Evolutionary conservation across 2,329 filamentous ascomycete species (phyloP), one percentile per base, ranked within the genome.

Genomic region (Alternaria arborescens): DNA sequence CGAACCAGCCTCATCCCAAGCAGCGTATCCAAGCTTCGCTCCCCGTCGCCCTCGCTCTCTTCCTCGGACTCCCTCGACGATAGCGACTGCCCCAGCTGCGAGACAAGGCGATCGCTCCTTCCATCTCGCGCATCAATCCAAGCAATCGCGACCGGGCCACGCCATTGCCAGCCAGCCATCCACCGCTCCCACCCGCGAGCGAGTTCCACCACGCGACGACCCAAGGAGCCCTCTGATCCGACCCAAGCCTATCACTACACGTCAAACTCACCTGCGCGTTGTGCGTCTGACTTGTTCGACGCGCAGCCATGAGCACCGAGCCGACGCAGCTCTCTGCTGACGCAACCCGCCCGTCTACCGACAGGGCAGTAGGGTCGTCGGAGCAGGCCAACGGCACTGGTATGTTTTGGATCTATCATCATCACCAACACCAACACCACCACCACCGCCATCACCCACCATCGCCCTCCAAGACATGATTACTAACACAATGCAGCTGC

Each of bases 221-320:
- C 48, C 50, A 52, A 20, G 26, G 43, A 43, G 38, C 51, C 47
- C 30, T 51, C 60, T 18, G 26, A 50, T 60, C 56, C 44, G 32
- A 52, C 58, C 62, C 60, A 58, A 50, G 46, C 66, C 62, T 56
- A 66, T 68, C 62, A 60, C 66, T 43, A 54, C 54, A 32, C 43
- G 36, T 58, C 48, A 36, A 43, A 41, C 41, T 38, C n/a, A 43
- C 58, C 61, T 36, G 57, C 61, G 59, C 60, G 52, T 65, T 60
- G 58, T 64, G 64, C 56, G 48, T 54, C 52, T 47, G 56, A 69
- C 65, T 61, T 61, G 36, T 43, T 58, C 52, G 58, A 54, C 51
- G 70, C 73, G 69, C 72, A 67, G 72, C 70, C 69, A 80, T 79
- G 78, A 79, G 76, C 74, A 60, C 71, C 66, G 70, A 76, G 60